Percentiles rank a stretch among this genome's conserved stretches.
These are phyloP conservation scores for Ophiocordyceps unilateralis DNA, from an alignment of 2,329 filamentous ascomycete genomes.

Conservation along the genomic window DNA sequence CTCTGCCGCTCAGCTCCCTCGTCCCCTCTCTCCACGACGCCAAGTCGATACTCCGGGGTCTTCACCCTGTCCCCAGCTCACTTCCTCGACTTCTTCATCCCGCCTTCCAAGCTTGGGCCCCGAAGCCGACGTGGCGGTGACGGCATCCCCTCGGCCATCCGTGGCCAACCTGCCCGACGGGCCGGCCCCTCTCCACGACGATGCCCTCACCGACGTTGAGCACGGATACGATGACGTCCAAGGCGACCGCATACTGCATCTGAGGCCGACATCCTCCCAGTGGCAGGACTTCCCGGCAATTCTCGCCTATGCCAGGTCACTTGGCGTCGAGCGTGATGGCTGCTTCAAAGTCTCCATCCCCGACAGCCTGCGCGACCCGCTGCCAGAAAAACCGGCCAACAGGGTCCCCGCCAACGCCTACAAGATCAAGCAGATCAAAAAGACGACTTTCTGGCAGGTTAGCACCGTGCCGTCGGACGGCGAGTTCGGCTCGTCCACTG, in stretches of 20 bases:
- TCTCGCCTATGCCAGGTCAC: slow-evolving; percentile 14
- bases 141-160: no score
- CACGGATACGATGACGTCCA: slow-evolving; percentile 15
- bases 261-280: slow-evolving; percentile 16
- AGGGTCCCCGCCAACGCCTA: slow-evolving; percentile 18
- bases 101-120: no score
- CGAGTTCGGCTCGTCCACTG: slow-evolving; percentile 11
- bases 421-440: slow-evolving; percentile 15
- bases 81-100: no score
- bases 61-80: no score
- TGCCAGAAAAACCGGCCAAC: slow-evolving; percentile 14
- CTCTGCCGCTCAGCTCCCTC: no score
- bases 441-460: slow-evolving; percentile 19
- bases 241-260: slow-evolving; percentile 14
- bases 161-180: no score
- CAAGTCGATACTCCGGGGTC: no score
- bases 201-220: slow-evolving; percentile 4
- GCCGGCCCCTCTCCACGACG: no score
- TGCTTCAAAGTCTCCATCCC: slow-evolving; percentile 22
- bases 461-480: slow-evolving; percentile 16
- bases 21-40: no score
- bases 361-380: slow-evolving; percentile 11
- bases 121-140: no score
- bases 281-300: slow-evolving; percentile 20
- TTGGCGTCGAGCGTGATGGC: slow-evolving; percentile 15